phyloP scores from a whole-genome alignment of 2,329 filamentous ascomycete genomes.

The Emericellopsis atlantica region DNA sequence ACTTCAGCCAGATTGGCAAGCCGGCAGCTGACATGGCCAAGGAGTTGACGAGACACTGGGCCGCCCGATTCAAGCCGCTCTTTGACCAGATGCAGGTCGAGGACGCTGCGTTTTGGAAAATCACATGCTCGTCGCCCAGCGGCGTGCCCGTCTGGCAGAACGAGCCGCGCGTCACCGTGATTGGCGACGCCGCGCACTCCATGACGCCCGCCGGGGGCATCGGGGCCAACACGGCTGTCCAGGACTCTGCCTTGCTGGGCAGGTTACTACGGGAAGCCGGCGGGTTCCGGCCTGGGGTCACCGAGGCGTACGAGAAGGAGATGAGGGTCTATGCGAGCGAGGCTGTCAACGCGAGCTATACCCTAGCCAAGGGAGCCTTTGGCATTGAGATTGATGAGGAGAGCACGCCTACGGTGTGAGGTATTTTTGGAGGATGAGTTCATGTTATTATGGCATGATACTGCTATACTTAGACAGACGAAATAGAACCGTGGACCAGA shows the following conservation, averaged over 20 bases:
- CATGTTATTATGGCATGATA: no score
- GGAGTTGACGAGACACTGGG: conserved; percentile 38
- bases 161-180: conserved; percentile 42
- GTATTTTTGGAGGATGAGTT: no score
- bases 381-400: conserved; percentile 31
- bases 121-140: conserved; percentile 46
- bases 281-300: conserved; percentile 13
- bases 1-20: conserved; percentile 44
- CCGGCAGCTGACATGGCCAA: conserved; percentile 46
- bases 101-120: conserved; percentile 54
- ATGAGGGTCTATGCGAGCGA: conserved; percentile 49
- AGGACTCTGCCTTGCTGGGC: conserved; percentile 41
- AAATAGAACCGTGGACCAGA: no score
- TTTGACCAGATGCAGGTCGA: conserved; percentile 43
- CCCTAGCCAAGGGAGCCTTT: conserved; percentile 27
- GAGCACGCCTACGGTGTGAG: neutral
- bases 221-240: conserved; percentile 26
- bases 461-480: no score
- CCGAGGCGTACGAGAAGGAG: conserved; percentile 44
- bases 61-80: conserved; percentile 39
- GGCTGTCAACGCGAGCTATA: conserved; percentile 42
- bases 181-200: conserved; percentile 24
- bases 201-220: conserved; percentile 4
- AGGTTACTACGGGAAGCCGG: conserved; percentile 36
- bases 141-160: conserved; percentile 50